Base-by-base conservation (phyloP, 2,329 filamentous ascomycete genomes). In the Drechslera avenae region DNA sequence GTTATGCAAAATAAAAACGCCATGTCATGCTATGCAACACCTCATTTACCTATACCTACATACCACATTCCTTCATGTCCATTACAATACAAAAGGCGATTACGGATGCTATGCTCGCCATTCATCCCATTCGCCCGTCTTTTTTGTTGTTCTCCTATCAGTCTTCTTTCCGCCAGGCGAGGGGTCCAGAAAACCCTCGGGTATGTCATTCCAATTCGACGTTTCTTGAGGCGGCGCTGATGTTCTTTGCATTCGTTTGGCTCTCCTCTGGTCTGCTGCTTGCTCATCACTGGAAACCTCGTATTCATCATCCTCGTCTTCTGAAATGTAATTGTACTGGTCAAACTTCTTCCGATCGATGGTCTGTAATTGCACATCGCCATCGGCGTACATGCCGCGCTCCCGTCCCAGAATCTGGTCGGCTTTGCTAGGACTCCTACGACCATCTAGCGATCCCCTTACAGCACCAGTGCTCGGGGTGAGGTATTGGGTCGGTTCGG, bases 181-280 rank as follows among this genome's bases (percentile, higher is more conserved):
- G 3, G 61, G 54, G 18, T 65, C 54, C 9, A 73, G 21, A 36
- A 78, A 77, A 14, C 77, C 78, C 4, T 78, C 77, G 12, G 78
- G 78, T 4, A 80, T 66, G 50, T 80, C 78, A 46, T 80, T 80
- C 78, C 78, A 80, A 45, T 78, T 75, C 35, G 64, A 66, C 8
- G 71, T 76, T 5, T 30, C 34, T 28, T 61, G 62, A 1, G 54
- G 55, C 0, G 52, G 52, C 4, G 47, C 39, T 13, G 54, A 39
- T 3, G 58, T 31, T 5, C 47, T 60, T 32, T 59, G 58, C 31
- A 37, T 43, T 23, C 43, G 53, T 33, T 56, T 56, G 3, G 64
- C 52, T 33, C 40, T 58, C 46, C 45, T 64, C 12, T 58, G 51
- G 19, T 64, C 62, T 18, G 62, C 66, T 6, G 51, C 57, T 40